phyloP scores from a whole-genome alignment of 441 rosid species.

The Biscutella auriculata region DNA sequence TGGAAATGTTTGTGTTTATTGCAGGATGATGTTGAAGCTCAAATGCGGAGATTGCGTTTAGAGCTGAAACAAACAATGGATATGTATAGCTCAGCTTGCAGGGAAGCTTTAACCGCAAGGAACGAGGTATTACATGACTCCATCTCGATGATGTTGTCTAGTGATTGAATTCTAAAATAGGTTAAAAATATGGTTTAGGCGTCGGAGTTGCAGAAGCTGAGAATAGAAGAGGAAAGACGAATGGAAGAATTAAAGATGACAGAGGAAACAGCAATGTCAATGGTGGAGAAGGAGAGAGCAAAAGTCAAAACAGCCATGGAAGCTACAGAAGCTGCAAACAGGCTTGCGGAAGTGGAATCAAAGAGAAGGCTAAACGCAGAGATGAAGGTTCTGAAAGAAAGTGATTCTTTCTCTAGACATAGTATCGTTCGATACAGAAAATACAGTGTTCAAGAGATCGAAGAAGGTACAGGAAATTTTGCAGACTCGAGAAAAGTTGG shows the following conservation, averaged over 20 bases:
- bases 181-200: conserved; percentile 26
- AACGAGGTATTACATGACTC: conserved; percentile 40
- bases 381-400: conserved; percentile 27
- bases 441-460: conserved; percentile 43
- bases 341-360: conserved; percentile 34
- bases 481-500: conserved; percentile 35
- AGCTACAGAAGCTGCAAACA: conserved; percentile 43
- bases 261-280: conserved; percentile 37
- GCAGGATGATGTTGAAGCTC: conserved; percentile 78
- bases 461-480: conserved; percentile 41
- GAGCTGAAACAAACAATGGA: conserved; percentile 98
- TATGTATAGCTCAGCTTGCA: conserved; percentile 78
- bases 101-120: conserved; percentile 73
- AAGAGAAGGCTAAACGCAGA: conserved; percentile 27
- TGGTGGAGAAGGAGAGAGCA: conserved; percentile 35
- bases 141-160: no score
- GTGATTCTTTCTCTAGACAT: conserved; percentile 19
- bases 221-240: conserved; percentile 30
- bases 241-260: conserved; percentile 34
- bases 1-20: not conserved
- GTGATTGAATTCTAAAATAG: no score
- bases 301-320: conserved; percentile 39
- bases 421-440: conserved; percentile 31
- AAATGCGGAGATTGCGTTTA: conserved; percentile 67
- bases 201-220: conserved; percentile 37